These are phyloP conservation scores for Picochlorum sp. DNA, from an alignment of 139 green algal genomes.

Conservation along the genomic window DNA sequence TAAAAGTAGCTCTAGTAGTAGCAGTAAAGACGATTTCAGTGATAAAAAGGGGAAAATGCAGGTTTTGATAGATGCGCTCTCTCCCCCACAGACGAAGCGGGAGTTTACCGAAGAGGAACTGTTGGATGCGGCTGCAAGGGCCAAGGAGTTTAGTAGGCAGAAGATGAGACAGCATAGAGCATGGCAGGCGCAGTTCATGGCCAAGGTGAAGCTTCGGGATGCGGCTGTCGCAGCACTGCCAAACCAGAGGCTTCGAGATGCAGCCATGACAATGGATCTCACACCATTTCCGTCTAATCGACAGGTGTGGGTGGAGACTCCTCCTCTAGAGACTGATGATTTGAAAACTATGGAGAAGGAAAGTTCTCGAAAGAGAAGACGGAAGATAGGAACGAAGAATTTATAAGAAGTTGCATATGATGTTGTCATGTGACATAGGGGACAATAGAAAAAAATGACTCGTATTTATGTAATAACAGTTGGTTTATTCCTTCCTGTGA, in stretches of 20 bases:
- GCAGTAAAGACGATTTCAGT: not conserved
- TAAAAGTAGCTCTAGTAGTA: not conserved
- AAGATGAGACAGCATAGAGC: slow-evolving; percentile 39
- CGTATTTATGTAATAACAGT: slow-evolving; percentile 95
- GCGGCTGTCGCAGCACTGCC: slow-evolving; percentile 40
- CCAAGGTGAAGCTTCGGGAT: slow-evolving; percentile 36
- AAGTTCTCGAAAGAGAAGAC: slow-evolving; percentile 4
- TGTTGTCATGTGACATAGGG: not conserved
- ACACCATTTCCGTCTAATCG: slow-evolving; percentile 31
- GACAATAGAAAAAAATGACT: not conserved
- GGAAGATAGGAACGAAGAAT: slow-evolving; percentile 3
- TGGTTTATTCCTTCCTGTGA: slow-evolving; percentile 88
- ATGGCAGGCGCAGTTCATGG: slow-evolving; percentile 35
- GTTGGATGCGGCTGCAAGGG: slow-evolving; percentile 11
- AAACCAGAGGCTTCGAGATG: slow-evolving; percentile 15
- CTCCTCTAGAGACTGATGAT: slow-evolving; percentile 22
- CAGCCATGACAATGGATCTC: slow-evolving; percentile 19
- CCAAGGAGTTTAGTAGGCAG: slow-evolving; percentile 35
- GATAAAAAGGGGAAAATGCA: not conserved
- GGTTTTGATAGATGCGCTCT: not conserved
- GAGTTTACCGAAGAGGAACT: slow-evolving; percentile 14
- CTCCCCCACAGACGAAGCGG: not conserved
- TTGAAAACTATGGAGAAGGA: not conserved
- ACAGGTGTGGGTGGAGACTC: slow-evolving; percentile 32
- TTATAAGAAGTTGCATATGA: not conserved